Evolutionary conservation across 208 protist genomes (phyloP), one percentile per base, ranked within the genome.

Genomic region (Leptomonas seymouri): DNA sequence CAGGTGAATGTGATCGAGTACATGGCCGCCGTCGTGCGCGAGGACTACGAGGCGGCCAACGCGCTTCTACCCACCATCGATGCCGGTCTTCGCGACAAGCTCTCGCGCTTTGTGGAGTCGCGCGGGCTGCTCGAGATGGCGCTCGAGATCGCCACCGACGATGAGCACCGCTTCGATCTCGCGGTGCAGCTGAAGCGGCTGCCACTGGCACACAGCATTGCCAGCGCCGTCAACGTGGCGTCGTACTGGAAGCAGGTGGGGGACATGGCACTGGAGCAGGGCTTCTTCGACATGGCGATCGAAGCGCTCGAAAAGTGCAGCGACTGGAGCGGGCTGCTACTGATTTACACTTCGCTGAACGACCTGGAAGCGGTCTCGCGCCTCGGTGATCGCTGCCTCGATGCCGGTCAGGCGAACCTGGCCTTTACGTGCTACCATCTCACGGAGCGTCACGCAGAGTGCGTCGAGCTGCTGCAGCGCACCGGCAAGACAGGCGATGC

Each of bases 81-180:
- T 46, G 56, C 64, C 14, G 78, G 82, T 41, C 70, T 93, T n/a
- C 70, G 88, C 41, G 81, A 97, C 78, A 88, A 90, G 66, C 84
- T 99, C 34, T 97, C 98, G 9, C 89, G 90, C 31, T 99, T 99
- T 75, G 78, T 99, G 28, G 93, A 99, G 81, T 76, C 92, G 11
- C 93, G 97, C 57, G 96, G 91, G 60, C 74, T 93, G 49, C 80
- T 94, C n/a, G 93, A 98, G 62, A 75, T 92, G 71, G 98, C 98
- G 11, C 78, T 99, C 0, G 74, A 95, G 16, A 85, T 99, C 16
- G 90, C 97, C n/a, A 95, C 82, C 1, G 98, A 99, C 59, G 74
- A 95, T 15, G 97, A 99, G 65, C 97, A 98, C 71, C 84, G 89
- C 59, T 99, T 99, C 77, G 91, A 98, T 50, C 77, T 99, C 9